phyloP scores from a whole-genome alignment of 2,329 filamentous ascomycete species.

The Samsoniella hepiali region DNA sequence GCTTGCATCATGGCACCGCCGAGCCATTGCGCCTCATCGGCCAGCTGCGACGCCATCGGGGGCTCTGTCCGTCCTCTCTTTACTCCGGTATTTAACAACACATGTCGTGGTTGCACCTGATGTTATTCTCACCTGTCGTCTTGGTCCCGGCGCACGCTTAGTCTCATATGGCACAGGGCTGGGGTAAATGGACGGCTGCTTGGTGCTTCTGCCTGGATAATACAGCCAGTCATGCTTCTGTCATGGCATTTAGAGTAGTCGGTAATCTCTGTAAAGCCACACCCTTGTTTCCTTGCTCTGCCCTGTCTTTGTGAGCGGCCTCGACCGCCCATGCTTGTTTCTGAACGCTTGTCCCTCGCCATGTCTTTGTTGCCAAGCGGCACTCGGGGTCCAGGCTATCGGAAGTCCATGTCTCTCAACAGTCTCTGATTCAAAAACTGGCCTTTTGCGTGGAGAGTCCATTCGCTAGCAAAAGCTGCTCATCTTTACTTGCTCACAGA shows the following conservation, averaged over 20 bases:
- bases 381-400: background rate
- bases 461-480: background rate
- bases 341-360: background rate
- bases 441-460: background rate
- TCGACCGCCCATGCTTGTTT: background rate
- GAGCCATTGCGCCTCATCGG: constrained; percentile 6
- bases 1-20: constrained; percentile 6
- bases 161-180: background rate
- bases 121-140: background rate
- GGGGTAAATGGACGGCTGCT: too few relatives aligned
- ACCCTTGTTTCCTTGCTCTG: background rate
- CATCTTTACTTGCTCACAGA: background rate
- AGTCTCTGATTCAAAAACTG: background rate
- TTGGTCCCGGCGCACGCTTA: background rate
- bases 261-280: background rate
- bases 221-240: background rate
- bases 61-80: background rate
- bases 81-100: too few relatives aligned
- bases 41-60: constrained; percentile 8
- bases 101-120: too few relatives aligned
- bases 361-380: background rate
- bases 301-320: background rate
- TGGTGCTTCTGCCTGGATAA: background rate
- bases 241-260: background rate
- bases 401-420: background rate